Percentiles rank a stretch among this genome's conserved stretches.
Conservation (phyloP, 768 basidiomycete species). For the Naganishia vaughanmartiniae region DNA sequence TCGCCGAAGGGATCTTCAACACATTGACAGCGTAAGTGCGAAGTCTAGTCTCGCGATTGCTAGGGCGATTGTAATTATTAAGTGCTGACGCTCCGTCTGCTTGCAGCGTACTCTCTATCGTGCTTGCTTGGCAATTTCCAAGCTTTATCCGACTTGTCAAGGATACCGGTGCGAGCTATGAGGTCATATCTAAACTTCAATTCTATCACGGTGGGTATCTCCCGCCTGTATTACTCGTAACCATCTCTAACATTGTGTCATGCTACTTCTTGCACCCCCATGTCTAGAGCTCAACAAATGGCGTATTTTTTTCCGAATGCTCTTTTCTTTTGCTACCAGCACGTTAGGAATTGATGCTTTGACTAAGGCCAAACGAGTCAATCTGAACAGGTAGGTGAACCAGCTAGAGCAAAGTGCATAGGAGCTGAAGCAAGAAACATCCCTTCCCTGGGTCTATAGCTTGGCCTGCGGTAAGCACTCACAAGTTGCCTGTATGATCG, state of each 20-base stretch:
- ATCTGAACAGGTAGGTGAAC: constrained; percentile 21
- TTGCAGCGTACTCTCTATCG: constrained; percentile 10
- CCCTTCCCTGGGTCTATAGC: no score
- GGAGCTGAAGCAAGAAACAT: no score
- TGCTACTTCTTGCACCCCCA: no score
- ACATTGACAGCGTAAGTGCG: constrained; percentile 18
- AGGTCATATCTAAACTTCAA: constrained; percentile 26
- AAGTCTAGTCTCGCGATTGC: not conserved
- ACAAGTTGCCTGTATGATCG: no score
- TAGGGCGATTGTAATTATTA: not conserved
- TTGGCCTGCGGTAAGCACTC: no score
- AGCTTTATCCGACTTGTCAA: constrained; percentile 23
- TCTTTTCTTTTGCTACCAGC: not conserved
- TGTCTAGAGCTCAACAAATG: constrained; percentile 31
- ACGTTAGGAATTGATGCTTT: constrained; percentile 1
- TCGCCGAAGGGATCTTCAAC: constrained; percentile 20
- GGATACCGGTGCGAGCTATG: constrained; percentile 16
- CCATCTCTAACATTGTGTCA: not conserved
- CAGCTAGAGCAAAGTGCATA: no score
- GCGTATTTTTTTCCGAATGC: constrained; percentile 14
- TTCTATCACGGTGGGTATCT: constrained; percentile 23
- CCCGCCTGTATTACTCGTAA: no score
- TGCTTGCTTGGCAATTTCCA: constrained; percentile 23
- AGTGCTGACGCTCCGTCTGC: not conserved
- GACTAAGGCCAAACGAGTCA: not conserved